Conservation (phyloP, 2,329 filamentous ascomycete genomes). For the Penicillium oxalicum region DNA sequence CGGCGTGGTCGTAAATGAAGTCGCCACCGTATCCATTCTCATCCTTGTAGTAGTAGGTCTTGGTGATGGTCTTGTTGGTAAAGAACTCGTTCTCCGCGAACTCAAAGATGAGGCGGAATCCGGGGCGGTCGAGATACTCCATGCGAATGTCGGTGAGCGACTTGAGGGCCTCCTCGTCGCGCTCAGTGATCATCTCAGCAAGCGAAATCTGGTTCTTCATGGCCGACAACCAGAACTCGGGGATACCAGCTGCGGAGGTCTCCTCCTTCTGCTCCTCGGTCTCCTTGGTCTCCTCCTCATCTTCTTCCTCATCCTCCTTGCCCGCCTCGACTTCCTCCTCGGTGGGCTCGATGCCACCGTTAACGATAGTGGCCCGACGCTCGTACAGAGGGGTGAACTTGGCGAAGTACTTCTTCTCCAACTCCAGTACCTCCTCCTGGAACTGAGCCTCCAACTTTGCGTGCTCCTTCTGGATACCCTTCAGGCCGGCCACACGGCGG, state of each 20-base stretch:
- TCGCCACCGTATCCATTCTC: conserved; percentile 98
- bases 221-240: conserved; percentile 98
- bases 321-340: conserved; percentile 82
- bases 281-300: conserved; percentile 54
- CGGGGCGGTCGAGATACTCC: conserved; percentile 98
- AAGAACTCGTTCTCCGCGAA: conserved; percentile 95
- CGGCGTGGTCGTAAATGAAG: conserved; percentile 98
- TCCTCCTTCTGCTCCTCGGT: conserved; percentile 49
- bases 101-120: conserved; percentile 97
- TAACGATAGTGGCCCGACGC: conserved; percentile 89
- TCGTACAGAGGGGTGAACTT: conserved; percentile 97
- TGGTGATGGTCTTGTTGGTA: conserved; percentile 92
- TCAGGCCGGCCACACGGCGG: conserved; percentile 87
- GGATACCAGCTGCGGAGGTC: conserved; percentile 67
- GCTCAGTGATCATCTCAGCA: conserved; percentile 97
- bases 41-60: conserved; percentile 98
- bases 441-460: conserved; percentile 97
- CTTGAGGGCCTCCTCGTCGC: conserved; percentile 90
- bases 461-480: conserved; percentile 98
- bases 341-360: conserved; percentile 77
- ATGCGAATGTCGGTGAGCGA: conserved; percentile 88
- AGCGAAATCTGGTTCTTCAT: conserved; percentile 99
- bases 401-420: conserved; percentile 99
- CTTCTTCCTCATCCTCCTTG: conserved; percentile 69
- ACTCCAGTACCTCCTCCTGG: conserved; percentile 93